Evolutionary conservation across 345 rosid species (phyloP), one percentile per base, ranked within the genome.

Genomic region (Nephelium lappaceum): DNA sequence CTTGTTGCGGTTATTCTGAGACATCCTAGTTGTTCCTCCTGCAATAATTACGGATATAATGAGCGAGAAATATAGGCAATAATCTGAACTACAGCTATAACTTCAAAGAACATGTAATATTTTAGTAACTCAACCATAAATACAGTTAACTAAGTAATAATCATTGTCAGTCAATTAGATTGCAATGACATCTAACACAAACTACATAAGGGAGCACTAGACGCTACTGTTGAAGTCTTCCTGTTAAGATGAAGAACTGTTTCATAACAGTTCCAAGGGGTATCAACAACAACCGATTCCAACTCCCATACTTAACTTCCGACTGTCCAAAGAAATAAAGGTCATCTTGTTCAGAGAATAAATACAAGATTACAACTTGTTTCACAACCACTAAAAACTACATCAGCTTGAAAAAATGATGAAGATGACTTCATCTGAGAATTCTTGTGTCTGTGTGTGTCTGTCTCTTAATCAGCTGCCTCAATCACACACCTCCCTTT

Each of bases 1-100:
- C 86, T 79, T 92, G 77, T 78, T 68, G 47, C 78, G 75, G 67
- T 67, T 76, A 80, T 76, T 80, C 57, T 71, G 45, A 67, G 82
- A 23, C 42, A 79, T 39, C 78, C 89, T 81, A 25, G 81, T 72
- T 38, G 69, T 67, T 81, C 64, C 76, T 15, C 78, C 91, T 79
- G 79, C 80, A 84, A 73, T 25, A 25, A 24, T 36, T 45, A 80
- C 1, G 31, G 5, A 62, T 38, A 24, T 18, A n/a, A 75, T 31
- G n/a, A 47, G 71, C n/a, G 7, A n/a, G 16, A 24, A 24, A 31
- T 58, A 21, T 18, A 69, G 45, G 73, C 63, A 75, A 4, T 36
- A 18, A 65, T 36, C 31, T 69, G 67, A 79, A 41, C 74, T 19
- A 76, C 64, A 67, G 43, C 68, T 21, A 69, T 73, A 53, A 36